phyloP scores from a whole-genome alignment of 257 asterid genomes.

The Sherardia arvensis region DNA sequence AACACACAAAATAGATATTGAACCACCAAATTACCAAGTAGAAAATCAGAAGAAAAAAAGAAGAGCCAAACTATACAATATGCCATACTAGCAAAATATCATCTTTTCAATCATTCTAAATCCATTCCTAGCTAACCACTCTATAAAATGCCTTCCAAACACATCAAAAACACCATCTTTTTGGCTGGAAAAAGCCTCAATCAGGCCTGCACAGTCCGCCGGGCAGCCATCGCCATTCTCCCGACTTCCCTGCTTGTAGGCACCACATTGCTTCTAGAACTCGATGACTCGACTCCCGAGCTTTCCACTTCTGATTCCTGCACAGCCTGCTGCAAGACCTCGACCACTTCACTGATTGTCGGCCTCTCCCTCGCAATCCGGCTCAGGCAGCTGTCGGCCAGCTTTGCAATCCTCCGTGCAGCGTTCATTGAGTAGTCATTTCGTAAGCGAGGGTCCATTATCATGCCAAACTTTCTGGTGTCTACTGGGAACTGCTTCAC shows the following conservation, averaged over 20 bases:
- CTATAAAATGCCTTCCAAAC: neutral
- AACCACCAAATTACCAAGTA: neutral
- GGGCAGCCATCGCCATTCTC: constrained; percentile 10
- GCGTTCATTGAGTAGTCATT: constrained; percentile 50
- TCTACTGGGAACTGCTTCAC: constrained; percentile 63
- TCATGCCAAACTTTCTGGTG: constrained; percentile 52
- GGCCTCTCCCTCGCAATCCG: constrained; percentile 71
- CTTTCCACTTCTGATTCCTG: constrained; percentile 48
- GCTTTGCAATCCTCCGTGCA: constrained; percentile 58
- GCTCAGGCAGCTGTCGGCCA: constrained; percentile 72
- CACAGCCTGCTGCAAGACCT: constrained; percentile 56
- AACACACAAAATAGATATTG: neutral
- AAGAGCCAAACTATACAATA: neutral
- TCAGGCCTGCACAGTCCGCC: constrained; percentile 8
- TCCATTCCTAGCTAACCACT: neutral
- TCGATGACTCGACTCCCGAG: constrained; percentile 15
- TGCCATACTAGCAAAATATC: neutral
- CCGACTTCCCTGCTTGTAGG: constrained; percentile 10
- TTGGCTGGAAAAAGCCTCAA: neutral
- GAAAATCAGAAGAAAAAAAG: neutral
- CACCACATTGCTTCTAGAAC: constrained; percentile 14
- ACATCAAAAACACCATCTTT: neutral
- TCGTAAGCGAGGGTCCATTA: constrained; percentile 61
- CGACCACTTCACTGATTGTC: constrained; percentile 54
- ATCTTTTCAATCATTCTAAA: neutral